Evolutionary conservation across 768 basidiomycete species (phyloP).

Genomic region (Phlegmacium glaucopus): DNA sequence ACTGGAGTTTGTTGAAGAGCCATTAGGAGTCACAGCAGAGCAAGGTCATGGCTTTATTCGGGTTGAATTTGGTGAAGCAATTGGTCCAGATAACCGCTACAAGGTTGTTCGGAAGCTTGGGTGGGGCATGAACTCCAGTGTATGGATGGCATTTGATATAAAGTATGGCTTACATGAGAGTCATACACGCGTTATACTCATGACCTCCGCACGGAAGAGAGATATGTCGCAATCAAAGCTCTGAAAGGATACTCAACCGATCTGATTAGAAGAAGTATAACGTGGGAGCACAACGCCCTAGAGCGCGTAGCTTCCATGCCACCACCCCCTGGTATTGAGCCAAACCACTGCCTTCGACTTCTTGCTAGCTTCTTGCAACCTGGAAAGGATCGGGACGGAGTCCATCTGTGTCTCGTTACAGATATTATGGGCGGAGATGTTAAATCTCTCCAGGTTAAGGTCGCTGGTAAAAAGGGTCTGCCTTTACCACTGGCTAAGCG

Average conservation of each 20-base stretch:
- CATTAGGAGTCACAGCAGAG: slow-evolving; percentile 23
- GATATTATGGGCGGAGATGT: slow-evolving; percentile 16
- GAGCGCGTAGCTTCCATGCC: slow-evolving; percentile 2
- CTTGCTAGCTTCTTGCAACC: slow-evolving; percentile 21
- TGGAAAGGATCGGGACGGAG: slow-evolving; percentile 18
- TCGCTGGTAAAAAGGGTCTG: slow-evolving; percentile 8
- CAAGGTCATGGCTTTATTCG: slow-evolving; percentile 24
- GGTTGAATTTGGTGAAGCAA: slow-evolving; percentile 20
- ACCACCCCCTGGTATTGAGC: slow-evolving; percentile 1
- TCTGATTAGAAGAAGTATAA: slow-evolving; percentile 10
- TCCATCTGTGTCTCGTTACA: slow-evolving; percentile 21
- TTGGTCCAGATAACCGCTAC: slow-evolving; percentile 26
- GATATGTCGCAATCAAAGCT: slow-evolving; percentile 28
- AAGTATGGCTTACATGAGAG: slow-evolving; percentile 9
- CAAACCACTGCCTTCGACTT: slow-evolving; percentile 15
- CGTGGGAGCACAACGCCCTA: slow-evolving; percentile 22
- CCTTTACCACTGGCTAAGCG: slow-evolving; percentile 25
- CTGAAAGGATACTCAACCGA: slow-evolving; percentile 24
- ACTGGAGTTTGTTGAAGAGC: slow-evolving; percentile 24
- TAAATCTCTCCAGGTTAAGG: slow-evolving; percentile 7
- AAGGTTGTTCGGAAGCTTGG: slow-evolving; percentile 25
- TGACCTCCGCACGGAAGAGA: slow-evolving; percentile 13
- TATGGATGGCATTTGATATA: slow-evolving; percentile 26
- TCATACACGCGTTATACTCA: background rate
- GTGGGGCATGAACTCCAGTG: slow-evolving; percentile 28